phyloP scores from a whole-genome alignment of 345 rosid species.

The Populus deltoides region DNA sequence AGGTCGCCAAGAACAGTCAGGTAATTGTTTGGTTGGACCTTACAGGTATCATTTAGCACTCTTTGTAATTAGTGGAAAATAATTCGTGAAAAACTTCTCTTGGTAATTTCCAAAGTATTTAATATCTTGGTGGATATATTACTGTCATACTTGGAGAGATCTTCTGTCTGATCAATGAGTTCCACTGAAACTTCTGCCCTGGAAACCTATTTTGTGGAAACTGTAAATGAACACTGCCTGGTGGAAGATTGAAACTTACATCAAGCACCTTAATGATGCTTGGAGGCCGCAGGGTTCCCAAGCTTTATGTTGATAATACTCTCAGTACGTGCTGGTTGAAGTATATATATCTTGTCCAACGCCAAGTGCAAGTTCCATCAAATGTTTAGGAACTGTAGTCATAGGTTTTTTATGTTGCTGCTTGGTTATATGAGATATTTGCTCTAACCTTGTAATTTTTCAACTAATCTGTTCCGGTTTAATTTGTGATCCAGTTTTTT shows the following conservation, averaged over 20 bases:
- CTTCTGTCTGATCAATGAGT: no score
- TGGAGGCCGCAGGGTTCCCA: not conserved
- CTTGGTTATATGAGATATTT: not conserved
- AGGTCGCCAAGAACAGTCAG: constrained; percentile 62
- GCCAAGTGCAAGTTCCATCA: no score
- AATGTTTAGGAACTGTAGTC: no score
- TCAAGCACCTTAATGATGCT: not conserved
- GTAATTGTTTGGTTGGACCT: constrained; percentile 26
- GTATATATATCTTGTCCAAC: no score
- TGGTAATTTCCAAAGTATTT: not conserved
- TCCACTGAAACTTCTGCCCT: not conserved
- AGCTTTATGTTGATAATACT: no score
- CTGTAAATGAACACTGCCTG: not conserved
- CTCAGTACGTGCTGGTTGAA: no score
- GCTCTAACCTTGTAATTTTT: not conserved
- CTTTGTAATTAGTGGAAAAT: not conserved
- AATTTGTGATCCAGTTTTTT: constrained; percentile 52
- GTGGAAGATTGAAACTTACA: not conserved
- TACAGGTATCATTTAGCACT: not conserved
- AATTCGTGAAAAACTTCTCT: not conserved
- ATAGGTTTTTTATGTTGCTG: not conserved
- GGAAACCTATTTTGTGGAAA: not conserved
- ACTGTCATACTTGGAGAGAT: not conserved
- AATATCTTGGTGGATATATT: not conserved
- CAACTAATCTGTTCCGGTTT: constrained; percentile 2